Conservation (phyloP, 106 monocot genomes). For the Dendrobium officinale region DNA sequence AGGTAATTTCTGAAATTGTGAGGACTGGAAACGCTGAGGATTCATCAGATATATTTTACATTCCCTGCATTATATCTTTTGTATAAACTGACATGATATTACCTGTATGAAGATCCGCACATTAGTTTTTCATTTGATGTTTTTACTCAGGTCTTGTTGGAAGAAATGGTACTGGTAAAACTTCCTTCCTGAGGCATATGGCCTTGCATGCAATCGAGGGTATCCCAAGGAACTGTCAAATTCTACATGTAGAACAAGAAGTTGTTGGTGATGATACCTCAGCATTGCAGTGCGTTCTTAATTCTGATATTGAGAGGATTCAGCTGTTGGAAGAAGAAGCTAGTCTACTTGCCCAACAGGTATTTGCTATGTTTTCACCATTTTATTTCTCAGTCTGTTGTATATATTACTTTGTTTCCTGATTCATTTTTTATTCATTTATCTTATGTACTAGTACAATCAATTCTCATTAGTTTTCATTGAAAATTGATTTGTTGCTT, state of each 20-base stretch:
- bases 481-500: not conserved
- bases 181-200: slow-evolving; percentile 97
- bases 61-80: not conserved
- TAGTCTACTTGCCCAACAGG: slow-evolving; percentile 69
- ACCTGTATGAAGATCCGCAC: not conserved
- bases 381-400: not conserved
- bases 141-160: slow-evolving; percentile 85
- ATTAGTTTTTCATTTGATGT: not conserved
- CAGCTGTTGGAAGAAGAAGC: slow-evolving; percentile 85
- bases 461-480: not conserved
- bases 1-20: not conserved
- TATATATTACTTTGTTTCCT: not conserved
- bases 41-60: not conserved
- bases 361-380: slow-evolving; percentile 9
- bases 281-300: slow-evolving; percentile 92
- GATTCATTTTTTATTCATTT: not conserved
- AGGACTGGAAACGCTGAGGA: not conserved
- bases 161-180: slow-evolving; percentile 99
- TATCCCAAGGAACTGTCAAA: slow-evolving; percentile 92
- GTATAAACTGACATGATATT: not conserved
- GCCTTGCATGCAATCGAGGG: slow-evolving; percentile 99
- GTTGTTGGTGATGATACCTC: slow-evolving; percentile 87
- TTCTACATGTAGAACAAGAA: slow-evolving; percentile 99
- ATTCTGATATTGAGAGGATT: slow-evolving; percentile 77
- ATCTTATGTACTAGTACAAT: not conserved